A percentile compares a stretch with the other conserved stretches of the same genome.
phyloP scores from a whole-genome alignment of 306 rosid species.

The Cicer yamashitae region DNA sequence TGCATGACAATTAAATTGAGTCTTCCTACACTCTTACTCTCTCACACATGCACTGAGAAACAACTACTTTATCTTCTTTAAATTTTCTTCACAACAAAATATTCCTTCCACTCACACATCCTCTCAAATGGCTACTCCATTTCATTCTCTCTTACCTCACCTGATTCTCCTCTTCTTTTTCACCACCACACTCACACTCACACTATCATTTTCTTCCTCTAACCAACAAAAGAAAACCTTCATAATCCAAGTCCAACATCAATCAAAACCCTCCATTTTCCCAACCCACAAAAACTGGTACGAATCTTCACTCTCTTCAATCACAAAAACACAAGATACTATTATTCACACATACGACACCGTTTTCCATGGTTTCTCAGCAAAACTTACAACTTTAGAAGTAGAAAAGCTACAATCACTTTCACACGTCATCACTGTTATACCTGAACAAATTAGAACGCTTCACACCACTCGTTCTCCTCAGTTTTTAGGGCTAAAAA shows the following conservation, averaged over 20 bases:
- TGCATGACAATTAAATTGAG: no score
- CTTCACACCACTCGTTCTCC: constrained; percentile 91
- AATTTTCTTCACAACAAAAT: constrained; percentile 21
- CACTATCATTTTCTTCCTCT: constrained; percentile 30
- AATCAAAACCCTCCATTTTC: constrained; percentile 80
- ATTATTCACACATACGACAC: constrained; percentile 73
- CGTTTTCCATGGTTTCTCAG: constrained; percentile 82
- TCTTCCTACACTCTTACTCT: background rate
- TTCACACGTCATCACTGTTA: constrained; percentile 58
- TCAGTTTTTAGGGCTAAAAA: constrained; percentile 73
- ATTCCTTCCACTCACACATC: background rate
- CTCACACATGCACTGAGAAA: background rate
- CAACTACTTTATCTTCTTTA: constrained; percentile 40
- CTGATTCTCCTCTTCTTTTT: constrained; percentile 19
- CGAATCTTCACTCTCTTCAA: constrained; percentile 65
- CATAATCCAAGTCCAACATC: constrained; percentile 69
- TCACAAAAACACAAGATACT: background rate
- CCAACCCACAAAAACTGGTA: constrained; percentile 83
- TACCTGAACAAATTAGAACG: constrained; percentile 77
- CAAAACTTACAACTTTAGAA: constrained; percentile 65
- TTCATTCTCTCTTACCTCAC: constrained; percentile 15
- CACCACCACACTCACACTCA: constrained; percentile 1
- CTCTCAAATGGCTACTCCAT: constrained; percentile 49
- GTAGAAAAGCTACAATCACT: constrained; percentile 53
- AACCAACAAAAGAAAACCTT: constrained; percentile 51